These are phyloP conservation scores for Mortierella hygrophila DNA, from an alignment of 192 early-diverging fungal genomes.

Conservation along the genomic window DNA sequence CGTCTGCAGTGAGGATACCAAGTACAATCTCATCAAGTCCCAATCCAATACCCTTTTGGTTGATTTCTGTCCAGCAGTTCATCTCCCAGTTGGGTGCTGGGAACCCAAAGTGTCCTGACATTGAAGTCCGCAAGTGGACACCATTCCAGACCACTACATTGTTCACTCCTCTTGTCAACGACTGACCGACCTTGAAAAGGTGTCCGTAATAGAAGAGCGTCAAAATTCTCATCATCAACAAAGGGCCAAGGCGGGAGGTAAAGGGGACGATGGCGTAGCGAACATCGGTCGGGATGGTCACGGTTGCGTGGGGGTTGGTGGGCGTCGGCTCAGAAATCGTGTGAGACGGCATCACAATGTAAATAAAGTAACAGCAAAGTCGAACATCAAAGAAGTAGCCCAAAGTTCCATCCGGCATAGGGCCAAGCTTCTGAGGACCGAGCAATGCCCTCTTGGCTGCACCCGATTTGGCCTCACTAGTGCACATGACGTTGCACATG, in stretches of 20 bases:
- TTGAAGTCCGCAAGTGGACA: slow-evolving; percentile 44
- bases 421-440: slow-evolving; percentile 36
- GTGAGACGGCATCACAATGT: slow-evolving; percentile 37
- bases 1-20: slow-evolving; percentile 17
- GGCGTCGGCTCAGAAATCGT: slow-evolving; percentile 4
- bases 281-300: slow-evolving; percentile 17
- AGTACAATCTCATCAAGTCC: slow-evolving; percentile 35
- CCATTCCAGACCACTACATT: slow-evolving; percentile 58
- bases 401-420: slow-evolving; percentile 53
- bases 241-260: slow-evolving; percentile 43
- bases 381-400: slow-evolving; percentile 54
- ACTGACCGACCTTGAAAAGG: slow-evolving; percentile 44
- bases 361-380: slow-evolving; percentile 52
- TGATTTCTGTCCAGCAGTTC: slow-evolving; percentile 49
- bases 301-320: not conserved
- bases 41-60: slow-evolving; percentile 37
- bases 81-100: slow-evolving; percentile 50
- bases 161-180: slow-evolving; percentile 29
- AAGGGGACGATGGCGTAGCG: slow-evolving; percentile 47
- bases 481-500: slow-evolving; percentile 42
- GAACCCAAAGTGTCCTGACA: slow-evolving; percentile 52
- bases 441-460: slow-evolving; percentile 19
- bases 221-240: slow-evolving; percentile 55
- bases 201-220: slow-evolving; percentile 56
- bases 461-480: slow-evolving; percentile 1